Evolutionary conservation across 371 early-diverging fungal genomes (phyloP), one percentile per base, ranked within the genome.

Genomic region (Mucor mucedo): DNA sequence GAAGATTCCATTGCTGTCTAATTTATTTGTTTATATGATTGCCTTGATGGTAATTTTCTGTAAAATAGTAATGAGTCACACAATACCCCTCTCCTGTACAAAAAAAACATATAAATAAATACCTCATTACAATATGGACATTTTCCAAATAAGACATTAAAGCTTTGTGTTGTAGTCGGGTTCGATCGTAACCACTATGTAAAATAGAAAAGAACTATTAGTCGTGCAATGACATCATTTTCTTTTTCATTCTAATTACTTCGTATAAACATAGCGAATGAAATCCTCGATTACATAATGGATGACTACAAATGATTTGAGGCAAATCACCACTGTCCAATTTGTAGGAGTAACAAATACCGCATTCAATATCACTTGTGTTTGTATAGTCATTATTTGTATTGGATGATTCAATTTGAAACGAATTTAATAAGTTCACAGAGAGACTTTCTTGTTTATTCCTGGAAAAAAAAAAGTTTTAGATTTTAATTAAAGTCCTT

Each of bases 51-150:
- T 79, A 39, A 79, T 79, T 75, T 75, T 77, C 80, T 79, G 33
- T 30, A 50, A 53, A 33, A 3, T 40, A 39, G 27, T 48, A 27
- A 39, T 39, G 28, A 41, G 48, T 38, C 16, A 16, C 14, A 29
- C 21, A 45, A 57, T 57, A 57, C 58, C 58, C 57, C 33, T 21
- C 32, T 42, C 49, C 33, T 30, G 30, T 30, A 42, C 27, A 10
- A 2, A 30, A 62, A 42, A 50, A 50, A 40, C 29, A 55, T 11
- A 11, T 61, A 21, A 35, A n/a, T 52, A 10, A 16, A 62, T 71
- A 80, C 80, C 70, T 80, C 74, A 39, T 53, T 72, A 50, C 80
- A 80, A 52, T 80, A 80, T 35, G 80, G 80, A 48, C 80, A 80
- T 44, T 68, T 61, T 7, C 80, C 80, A 64, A 80, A 80, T 33